Evolutionary conservation across 768 basidiomycete species (phyloP).

Genomic region (Hygrocybe punicea): DNA sequence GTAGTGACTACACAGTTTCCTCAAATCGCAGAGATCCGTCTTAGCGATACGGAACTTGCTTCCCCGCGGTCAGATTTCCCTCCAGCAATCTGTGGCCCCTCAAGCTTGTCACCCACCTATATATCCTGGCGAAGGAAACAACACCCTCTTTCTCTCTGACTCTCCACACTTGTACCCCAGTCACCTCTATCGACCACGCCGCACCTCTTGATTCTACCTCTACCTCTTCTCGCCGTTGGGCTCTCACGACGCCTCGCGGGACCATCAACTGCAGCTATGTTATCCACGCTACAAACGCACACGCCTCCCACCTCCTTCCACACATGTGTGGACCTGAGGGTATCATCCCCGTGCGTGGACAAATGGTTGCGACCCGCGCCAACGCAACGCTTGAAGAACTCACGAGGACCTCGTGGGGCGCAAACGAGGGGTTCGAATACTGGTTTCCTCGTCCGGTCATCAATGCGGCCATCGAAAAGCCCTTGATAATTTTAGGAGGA

Average conservation of each 20-base stretch:
- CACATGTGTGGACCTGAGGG: slow-evolving; percentile 51
- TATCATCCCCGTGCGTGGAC: slow-evolving; percentile 72
- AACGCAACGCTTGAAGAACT: slow-evolving; percentile 38
- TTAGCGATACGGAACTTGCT: slow-evolving; percentile 44
- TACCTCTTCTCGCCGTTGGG: slow-evolving; percentile 43
- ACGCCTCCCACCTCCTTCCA: slow-evolving; percentile 74
- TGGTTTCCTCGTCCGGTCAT: slow-evolving; percentile 70
- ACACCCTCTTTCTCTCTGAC: slow-evolving; percentile 40
- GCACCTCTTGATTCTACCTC: slow-evolving; percentile 2
- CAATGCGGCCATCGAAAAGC: slow-evolving; percentile 32
- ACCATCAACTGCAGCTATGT: slow-evolving; percentile 56
- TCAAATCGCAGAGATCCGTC: background rate
- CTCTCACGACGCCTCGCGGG: slow-evolving; percentile 65
- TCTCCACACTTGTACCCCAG: slow-evolving; percentile 75
- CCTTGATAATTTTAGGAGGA: slow-evolving; percentile 73
- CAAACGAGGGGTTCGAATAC: slow-evolving; percentile 60
- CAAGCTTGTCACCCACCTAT: slow-evolving; percentile 74
- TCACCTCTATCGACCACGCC: slow-evolving; percentile 42
- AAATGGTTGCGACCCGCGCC: slow-evolving; percentile 49
- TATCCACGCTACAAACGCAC: slow-evolving; percentile 85
- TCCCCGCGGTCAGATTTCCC: slow-evolving; percentile 50
- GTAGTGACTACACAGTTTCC: background rate
- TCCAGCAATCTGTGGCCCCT: slow-evolving; percentile 75
- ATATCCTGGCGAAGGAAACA: slow-evolving; percentile 37
- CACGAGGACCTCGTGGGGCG: slow-evolving; percentile 47